Percentiles rank a stretch among this genome's conserved stretches.
Conservation (phyloP, 495 filamentous ascomycete genomes). For the Neurospora tetraspora region DNA sequence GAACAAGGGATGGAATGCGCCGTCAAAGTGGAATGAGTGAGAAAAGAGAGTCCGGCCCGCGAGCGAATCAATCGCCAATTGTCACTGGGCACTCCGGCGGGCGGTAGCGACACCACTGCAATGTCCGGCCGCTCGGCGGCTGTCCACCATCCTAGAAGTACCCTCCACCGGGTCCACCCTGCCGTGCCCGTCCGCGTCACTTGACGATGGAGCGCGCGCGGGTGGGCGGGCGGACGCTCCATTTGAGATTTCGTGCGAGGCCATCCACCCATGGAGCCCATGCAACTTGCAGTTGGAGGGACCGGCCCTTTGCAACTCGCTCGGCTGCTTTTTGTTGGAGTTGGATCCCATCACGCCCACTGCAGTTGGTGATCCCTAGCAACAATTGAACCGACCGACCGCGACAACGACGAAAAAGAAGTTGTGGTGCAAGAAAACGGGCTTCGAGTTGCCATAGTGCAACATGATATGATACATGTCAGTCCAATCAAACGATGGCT, state of each 20-base stretch:
- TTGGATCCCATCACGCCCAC: background rate
- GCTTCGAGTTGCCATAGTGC: background rate
- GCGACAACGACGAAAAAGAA: background rate
- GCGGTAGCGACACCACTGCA: background rate
- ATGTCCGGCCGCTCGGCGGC: background rate
- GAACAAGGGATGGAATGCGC: background rate
- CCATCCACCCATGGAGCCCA: too few species aligned
- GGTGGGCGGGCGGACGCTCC: background rate
- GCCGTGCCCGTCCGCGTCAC: background rate
- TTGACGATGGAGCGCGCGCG: background rate
- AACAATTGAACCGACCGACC: background rate
- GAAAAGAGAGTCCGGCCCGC: background rate
- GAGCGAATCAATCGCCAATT: background rate
- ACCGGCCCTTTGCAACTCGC: background rate
- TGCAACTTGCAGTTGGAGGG: too few species aligned
- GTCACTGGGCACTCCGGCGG: background rate
- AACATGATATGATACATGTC: background rate
- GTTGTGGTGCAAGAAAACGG: background rate
- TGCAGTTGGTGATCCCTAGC: background rate
- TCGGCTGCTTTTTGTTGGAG: background rate
- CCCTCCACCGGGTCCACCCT: background rate
- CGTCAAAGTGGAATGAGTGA: background rate
- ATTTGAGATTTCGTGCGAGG: background rate
- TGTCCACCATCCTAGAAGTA: background rate
- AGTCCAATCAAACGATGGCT: background rate